Base-by-base conservation (phyloP, 805 yeast genomes). In the Saccharomycopsis selenospora region DNA sequence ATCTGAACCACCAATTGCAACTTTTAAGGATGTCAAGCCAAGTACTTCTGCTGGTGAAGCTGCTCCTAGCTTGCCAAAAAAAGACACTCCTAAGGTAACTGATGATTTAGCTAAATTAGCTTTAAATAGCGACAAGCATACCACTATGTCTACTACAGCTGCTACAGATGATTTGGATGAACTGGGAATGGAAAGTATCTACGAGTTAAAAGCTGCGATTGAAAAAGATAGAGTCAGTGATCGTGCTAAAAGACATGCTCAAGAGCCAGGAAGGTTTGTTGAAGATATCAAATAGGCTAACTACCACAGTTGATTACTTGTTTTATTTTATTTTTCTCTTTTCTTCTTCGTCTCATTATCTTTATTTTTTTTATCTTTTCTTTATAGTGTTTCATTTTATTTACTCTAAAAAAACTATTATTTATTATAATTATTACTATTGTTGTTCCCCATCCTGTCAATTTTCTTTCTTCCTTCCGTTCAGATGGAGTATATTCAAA, bases 211-310 rank as follows among this genome's bases (percentile, higher is more conserved):
- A 4, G 48, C 30, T 13, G 53, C 53, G 3, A 50, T 50, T 14
- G 48, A 50, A 30, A 47, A 50, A 41, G 53, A 50, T 36, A 46
- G 27, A 27, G 50, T 41, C 20, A 27, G 13, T 3, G 49, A 46
- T 20, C 38, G 38, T 7, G 38, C n/a, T 14, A 33, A 33, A 20
- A 4, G 38, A 4, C 4, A 33, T 14, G 38, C 38, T 7, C 38
- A 33, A 10, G 38, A 33, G 8, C 38, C 38, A 14, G 38, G 38
- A 4, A 33, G 38, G 38, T 33, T 33, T 14, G 38, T 33, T 10
- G 38, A 33, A 20, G 38, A 33, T 20, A 33, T 33, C 17, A 33
- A 33, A 14, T 33, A 10, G n/a, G n/a, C n/a, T n/a, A n/a, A n/a
- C n/a, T n/a, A n/a, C n/a, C n/a, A n/a, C n/a, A n/a, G n/a, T n/a